Base-by-base conservation (phyloP, 2,329 filamentous ascomycete genomes). In the Ophiostoma perfectum region DNA sequence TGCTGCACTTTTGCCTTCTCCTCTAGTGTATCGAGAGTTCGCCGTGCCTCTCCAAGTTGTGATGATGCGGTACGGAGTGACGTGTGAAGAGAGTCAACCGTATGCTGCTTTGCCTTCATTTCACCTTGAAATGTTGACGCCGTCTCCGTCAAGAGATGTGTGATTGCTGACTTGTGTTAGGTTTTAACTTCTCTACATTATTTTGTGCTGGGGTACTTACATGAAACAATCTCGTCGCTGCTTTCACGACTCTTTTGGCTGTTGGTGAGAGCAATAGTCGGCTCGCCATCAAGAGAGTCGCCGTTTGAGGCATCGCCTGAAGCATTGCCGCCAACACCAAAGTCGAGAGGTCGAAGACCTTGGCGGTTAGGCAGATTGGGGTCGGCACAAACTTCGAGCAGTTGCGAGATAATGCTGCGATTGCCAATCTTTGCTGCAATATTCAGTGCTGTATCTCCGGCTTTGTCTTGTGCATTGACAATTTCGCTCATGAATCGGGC, bases 401-500 rank as follows among this genome's bases (percentile, higher is more conserved):
- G 82, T 76, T 99, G 95, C n/a, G 93, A 94, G 69, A 98, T 96
- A 74, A 99, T 97, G 74, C 92, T 96, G 68, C 90, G 85, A 76
- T 97, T 98, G 36, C 93, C 92, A 73, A 97, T 96, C 70, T 95
- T 86, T 1, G 95, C 93, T 1, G 94, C 95, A 71, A 98, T 89
- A 73, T 97, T 97, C 27, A 99, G 82, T 0, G 95, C 95, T 0
- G 95, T 99, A 75, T 99, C 96, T 0, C 95, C 95, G 45, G 91
- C 90, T 74, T 93, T 93, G 78, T 99, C 95, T 74, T 94, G 91
- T 0, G 93, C 90, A 74, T 99, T 98, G 70, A 99, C 94, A 77
- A 99, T 96, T 76, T 98, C 93, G 65, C 90, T 92, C 86, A 99
- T 96, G 79, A 99, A 99, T 49, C 92, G 88, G 42, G 92, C 93